Conservation (phyloP, 371 early-diverging fungal genomes). For the Vairimorpha necatrix region DNA sequence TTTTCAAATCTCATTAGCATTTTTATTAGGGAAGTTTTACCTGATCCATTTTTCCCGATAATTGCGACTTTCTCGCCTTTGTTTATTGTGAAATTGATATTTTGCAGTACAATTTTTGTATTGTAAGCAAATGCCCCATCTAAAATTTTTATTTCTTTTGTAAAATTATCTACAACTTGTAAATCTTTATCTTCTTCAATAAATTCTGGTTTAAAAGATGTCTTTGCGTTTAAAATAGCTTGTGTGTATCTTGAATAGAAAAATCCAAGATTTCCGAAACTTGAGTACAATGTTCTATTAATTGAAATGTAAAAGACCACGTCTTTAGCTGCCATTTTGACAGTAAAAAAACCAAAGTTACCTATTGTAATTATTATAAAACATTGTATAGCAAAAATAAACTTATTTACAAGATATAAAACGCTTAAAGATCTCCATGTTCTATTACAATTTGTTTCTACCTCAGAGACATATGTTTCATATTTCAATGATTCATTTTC, state of each 20-base stretch:
- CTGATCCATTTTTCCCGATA: conserved; percentile 67
- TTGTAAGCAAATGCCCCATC: not conserved
- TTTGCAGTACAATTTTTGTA: conserved; percentile 33
- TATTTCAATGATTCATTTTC: conserved; percentile 47
- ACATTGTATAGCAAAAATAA: conserved; percentile 44
- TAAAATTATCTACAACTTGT: conserved; percentile 5
- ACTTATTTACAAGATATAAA: conserved; percentile 54
- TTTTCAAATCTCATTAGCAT: conserved; percentile 70
- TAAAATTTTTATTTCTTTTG: conserved; percentile 17
- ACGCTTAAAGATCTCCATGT: conserved; percentile 50
- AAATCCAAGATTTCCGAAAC: conserved; percentile 55
- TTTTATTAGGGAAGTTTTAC: conserved; percentile 62
- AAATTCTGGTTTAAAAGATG: not conserved
- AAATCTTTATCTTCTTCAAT: not conserved
- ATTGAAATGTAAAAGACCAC: conserved; percentile 47
- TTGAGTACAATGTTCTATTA: conserved; percentile 28
- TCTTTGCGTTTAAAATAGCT: conserved; percentile 50
- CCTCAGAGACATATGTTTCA: conserved; percentile 33
- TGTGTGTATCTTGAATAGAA: conserved; percentile 56
- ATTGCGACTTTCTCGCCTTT: conserved; percentile 68
- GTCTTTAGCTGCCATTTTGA: conserved; percentile 28
- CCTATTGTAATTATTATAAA: conserved; percentile 47
- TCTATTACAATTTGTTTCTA: conserved; percentile 24
- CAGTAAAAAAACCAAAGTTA: conserved; percentile 17
- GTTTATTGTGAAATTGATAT: conserved; percentile 52